Percentiles rank a stretch among this genome's conserved stretches.
phyloP scores from a whole-genome alignment of 805 yeast genomes.

The Ogataea nonfermentans region DNA sequence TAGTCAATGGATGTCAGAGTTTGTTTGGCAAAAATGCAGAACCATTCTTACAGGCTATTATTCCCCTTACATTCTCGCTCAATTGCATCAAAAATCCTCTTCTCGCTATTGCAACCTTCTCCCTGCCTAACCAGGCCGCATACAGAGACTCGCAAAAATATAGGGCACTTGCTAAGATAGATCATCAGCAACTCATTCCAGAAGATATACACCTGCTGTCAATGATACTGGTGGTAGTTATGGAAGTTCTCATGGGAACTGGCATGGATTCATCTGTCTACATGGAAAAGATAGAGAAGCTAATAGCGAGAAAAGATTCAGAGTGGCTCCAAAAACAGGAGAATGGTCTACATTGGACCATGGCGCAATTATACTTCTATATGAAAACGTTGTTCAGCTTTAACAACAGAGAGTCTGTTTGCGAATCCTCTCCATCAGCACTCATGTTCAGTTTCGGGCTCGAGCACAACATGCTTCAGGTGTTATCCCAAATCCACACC shows the following conservation, averaged over 20 bases:
- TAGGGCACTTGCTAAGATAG: constrained; percentile 5
- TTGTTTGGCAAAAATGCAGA: constrained; percentile 1
- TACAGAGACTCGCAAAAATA: constrained; percentile 5
- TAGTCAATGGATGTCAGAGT: not conserved
- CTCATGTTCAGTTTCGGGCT: constrained; percentile 4
- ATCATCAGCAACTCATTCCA: not conserved
- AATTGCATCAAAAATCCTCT: constrained; percentile 1
- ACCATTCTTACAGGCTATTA: constrained; percentile 1
- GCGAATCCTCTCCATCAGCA: not conserved
- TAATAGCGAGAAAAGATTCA: not conserved
- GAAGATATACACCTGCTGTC: not conserved
- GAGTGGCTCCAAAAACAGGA: constrained; percentile 2
- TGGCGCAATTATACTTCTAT: constrained; percentile 3
- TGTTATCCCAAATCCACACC: constrained; percentile 6
- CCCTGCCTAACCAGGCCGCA: not conserved
- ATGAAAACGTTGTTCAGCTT: not conserved
- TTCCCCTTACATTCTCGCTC: constrained; percentile 3
- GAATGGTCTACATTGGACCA: constrained; percentile 1
- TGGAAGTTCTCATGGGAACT: constrained; percentile 9
- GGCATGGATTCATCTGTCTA: constrained; percentile 8
- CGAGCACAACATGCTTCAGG: constrained; percentile 1
- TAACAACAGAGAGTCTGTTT: not conserved
- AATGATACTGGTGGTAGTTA: constrained; percentile 4
- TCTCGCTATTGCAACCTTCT: constrained; percentile 3
- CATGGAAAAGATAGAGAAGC: constrained; percentile 4